Evolutionary conservation across 345 rosid species (phyloP).

Genomic region (thale cress (Arabidopsis thaliana)): DNA sequence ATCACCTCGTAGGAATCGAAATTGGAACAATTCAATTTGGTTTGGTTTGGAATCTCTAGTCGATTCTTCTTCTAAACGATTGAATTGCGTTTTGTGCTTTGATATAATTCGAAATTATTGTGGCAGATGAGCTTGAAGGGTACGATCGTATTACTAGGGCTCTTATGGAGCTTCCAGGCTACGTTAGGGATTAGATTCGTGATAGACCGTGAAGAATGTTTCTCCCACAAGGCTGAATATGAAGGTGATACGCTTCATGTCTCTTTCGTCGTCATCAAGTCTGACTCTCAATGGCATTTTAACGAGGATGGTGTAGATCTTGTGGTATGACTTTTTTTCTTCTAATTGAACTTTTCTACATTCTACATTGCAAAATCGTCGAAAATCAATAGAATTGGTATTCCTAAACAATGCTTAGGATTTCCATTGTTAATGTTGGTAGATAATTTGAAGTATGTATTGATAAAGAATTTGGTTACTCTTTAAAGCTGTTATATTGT

Average conservation of each 20-base stretch:
- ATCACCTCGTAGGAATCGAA: slow-evolving; percentile 29
- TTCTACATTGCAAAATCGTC: not conserved
- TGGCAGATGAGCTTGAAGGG: slow-evolving; percentile 44
- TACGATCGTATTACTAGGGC: slow-evolving; percentile 40
- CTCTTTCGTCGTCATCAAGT: slow-evolving; percentile 70
- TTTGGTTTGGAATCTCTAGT: slow-evolving; percentile 19
- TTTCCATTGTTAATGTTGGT: slow-evolving; percentile 5
- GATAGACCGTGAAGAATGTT: slow-evolving; percentile 68
- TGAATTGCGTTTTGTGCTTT: not conserved
- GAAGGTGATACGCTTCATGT: slow-evolving; percentile 73
- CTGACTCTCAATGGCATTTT: slow-evolving; percentile 63
- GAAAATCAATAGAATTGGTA: not conserved
- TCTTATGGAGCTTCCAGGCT: slow-evolving; percentile 46
- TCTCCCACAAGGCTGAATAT: slow-evolving; percentile 64
- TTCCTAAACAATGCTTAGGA: not conserved
- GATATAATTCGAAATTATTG: not conserved
- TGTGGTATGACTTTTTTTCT: slow-evolving; percentile 46
- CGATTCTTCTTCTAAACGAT: not conserved
- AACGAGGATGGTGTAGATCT: slow-evolving; percentile 67
- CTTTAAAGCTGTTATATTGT: not conserved
- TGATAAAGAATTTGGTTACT: not conserved
- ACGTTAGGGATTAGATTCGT: slow-evolving; percentile 59
- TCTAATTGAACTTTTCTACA: not conserved
- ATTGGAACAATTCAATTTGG: not conserved
- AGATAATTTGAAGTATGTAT: not conserved